Conservation (phyloP, 2,329 filamentous ascomycete species). For the Amesomyces nigricolor region DNA sequence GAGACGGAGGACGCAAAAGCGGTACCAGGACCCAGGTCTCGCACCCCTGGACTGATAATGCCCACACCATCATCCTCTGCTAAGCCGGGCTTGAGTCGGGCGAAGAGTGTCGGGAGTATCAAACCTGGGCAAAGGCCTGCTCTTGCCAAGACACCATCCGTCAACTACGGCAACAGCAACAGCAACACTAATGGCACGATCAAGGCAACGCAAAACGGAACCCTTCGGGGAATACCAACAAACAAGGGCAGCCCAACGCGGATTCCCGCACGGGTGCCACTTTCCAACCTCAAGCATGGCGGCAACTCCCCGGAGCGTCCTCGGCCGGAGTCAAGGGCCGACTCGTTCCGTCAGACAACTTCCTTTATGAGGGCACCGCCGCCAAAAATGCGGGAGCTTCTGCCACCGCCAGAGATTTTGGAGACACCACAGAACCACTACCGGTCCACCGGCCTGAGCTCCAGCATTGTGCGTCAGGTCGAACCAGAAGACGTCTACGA, state of each 20-base stretch:
- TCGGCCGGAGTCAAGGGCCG: constrained; percentile 36
- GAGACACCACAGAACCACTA: constrained; percentile 47
- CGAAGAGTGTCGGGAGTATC: constrained; percentile 35
- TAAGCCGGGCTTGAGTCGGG: constrained; percentile 28
- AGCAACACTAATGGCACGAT: constrained; percentile 26
- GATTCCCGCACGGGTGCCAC: constrained; percentile 63
- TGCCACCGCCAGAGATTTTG: constrained; percentile 43
- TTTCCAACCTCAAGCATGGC: constrained; percentile 63
- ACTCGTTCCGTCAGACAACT: constrained; percentile 48
- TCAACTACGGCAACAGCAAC: constrained; percentile 33
- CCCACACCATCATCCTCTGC: constrained; percentile 26
- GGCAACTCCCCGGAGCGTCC: constrained; percentile 76
- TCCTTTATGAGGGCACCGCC: constrained; percentile 63
- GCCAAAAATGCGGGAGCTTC: constrained; percentile 85
- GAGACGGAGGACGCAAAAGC: constrained; percentile 56
- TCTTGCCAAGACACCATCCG: constrained; percentile 54
- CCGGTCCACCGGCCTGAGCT: constrained; percentile 42
- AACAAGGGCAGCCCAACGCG: constrained; percentile 56
- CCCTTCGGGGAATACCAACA: constrained; percentile 18
- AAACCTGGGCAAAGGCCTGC: constrained; percentile 34
- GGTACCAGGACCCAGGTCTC: constrained; percentile 60
- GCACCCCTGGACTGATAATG: constrained; percentile 60
- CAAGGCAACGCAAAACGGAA: constrained; percentile 21
- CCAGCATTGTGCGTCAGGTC: constrained; percentile 54
- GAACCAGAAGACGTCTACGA: constrained; percentile 84